phyloP scores from a whole-genome alignment of 2,329 filamentous ascomycete genomes.

The Alternaria metachromatica region DNA sequence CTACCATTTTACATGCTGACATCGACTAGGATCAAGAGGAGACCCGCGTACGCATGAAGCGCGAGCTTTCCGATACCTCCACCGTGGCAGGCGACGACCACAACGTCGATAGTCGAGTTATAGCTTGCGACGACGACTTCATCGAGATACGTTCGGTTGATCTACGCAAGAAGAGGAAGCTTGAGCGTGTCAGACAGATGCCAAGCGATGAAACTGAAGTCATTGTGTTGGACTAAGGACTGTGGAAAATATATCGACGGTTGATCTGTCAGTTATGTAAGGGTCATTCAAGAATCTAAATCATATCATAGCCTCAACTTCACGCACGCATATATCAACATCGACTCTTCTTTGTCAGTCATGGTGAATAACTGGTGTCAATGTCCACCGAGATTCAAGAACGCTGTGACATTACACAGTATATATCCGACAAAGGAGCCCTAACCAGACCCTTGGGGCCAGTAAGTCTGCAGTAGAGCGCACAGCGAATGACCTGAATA shows the following conservation, averaged over 20 bases:
- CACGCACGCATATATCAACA: too few species aligned
- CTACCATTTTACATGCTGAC: not conserved
- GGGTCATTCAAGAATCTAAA: too few species aligned
- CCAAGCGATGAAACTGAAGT: conserved; percentile 3
- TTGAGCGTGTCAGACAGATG: conserved; percentile 1
- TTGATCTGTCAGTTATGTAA: too few species aligned
- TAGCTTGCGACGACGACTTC: conserved; percentile 1
- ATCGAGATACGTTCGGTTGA: conserved; percentile 1
- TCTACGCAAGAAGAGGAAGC: conserved; percentile 1
- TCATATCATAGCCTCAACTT: too few species aligned
- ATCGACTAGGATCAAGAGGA: not conserved
- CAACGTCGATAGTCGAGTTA: not conserved
- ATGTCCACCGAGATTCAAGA: not conserved
- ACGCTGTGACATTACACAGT: not conserved
- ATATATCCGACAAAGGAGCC: not conserved
- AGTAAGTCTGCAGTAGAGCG: not conserved
- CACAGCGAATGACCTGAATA: not conserved
- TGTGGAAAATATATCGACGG: too few species aligned
- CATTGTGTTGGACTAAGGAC: conserved; percentile 1
- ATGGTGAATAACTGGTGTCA: not conserved
- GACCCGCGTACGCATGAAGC: conserved; percentile 2
- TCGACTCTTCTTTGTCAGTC: too few species aligned
- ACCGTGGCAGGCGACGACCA: conserved; percentile 4
- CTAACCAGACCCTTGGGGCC: too few species aligned
- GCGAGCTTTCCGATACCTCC: conserved; percentile 3